A percentile compares a stretch with the other conserved stretches of the same genome.
Evolutionary conservation across 352 stramenopile genomes (phyloP).

Genomic region (Pythium vanterpoolii): DNA sequence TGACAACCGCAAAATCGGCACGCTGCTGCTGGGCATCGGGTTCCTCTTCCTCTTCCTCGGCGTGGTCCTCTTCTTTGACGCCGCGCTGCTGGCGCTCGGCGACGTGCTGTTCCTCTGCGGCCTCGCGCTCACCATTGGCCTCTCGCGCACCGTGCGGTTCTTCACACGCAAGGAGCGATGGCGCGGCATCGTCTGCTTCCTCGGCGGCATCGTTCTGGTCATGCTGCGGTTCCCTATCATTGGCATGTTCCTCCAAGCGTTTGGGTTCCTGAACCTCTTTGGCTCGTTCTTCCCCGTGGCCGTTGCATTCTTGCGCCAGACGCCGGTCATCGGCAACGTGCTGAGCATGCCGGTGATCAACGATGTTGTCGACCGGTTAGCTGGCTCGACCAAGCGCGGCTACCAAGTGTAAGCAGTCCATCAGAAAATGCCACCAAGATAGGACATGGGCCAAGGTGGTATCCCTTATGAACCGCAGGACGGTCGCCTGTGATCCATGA

Average conservation of each 20-base stretch:
- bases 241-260: slow-evolving; percentile 92
- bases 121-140: slow-evolving; percentile 92
- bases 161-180: slow-evolving; percentile 93
- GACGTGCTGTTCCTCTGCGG: slow-evolving; percentile 93
- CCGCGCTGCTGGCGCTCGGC: slow-evolving; percentile 90
- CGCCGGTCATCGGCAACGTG: slow-evolving; percentile 87
- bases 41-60: slow-evolving; percentile 93
- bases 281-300: slow-evolving; percentile 96
- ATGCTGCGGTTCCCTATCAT: slow-evolving; percentile 91
- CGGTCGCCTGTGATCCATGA: not conserved
- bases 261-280: slow-evolving; percentile 95
- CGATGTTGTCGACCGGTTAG: slow-evolving; percentile 79
- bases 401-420: slow-evolving; percentile 65
- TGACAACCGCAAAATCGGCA: slow-evolving; percentile 97
- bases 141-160: slow-evolving; percentile 91
- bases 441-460: no score
- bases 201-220: slow-evolving; percentile 91
- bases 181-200: slow-evolving; percentile 93
- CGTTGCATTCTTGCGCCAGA: slow-evolving; percentile 90
- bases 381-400: slow-evolving; percentile 78
- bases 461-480: no score
- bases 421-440: not conserved
- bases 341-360: slow-evolving; percentile 85
- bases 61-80: slow-evolving; percentile 94
- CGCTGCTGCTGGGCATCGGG: slow-evolving; percentile 89